Percentiles rank a stretch among this genome's conserved stretches.
These are phyloP conservation scores for Neurospora crassa DNA, from an alignment of 2,329 filamentous ascomycete genomes.

Conservation along the genomic window DNA sequence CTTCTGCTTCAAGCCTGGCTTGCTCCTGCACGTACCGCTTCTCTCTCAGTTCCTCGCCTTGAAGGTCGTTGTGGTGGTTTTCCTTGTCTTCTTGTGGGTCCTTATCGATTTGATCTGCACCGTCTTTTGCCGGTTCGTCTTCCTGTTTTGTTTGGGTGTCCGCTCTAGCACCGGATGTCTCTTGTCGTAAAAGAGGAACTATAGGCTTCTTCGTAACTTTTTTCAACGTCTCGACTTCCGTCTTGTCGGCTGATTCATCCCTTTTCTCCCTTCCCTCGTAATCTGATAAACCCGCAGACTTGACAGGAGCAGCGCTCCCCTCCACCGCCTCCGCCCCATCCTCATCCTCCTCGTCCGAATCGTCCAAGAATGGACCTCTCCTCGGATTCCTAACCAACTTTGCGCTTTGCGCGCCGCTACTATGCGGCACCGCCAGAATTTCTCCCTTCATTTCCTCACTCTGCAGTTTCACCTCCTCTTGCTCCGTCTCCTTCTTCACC, in stretches of 20 bases:
- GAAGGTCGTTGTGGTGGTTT: conserved; percentile 15
- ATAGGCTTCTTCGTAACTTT: neutral
- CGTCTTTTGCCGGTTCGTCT: neutral
- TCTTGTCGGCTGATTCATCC: neutral
- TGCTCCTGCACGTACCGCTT: conserved; percentile 70
- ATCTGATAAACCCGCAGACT: neutral
- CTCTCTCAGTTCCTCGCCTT: conserved; percentile 57
- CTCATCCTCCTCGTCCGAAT: conserved; percentile 25
- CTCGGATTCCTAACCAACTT: conserved; percentile 21
- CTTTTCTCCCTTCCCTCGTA: neutral
- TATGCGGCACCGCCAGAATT: conserved; percentile 2
- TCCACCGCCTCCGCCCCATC: neutral
- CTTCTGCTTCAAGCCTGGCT: conserved; percentile 52
- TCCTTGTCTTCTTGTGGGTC: neutral
- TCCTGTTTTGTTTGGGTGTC: neutral
- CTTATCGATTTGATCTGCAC: neutral
- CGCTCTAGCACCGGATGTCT: conserved; percentile 6
- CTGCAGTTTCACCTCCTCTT: neutral
- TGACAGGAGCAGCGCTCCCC: neutral
- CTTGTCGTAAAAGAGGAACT: conserved; percentile 4
- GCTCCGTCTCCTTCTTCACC: conserved; percentile 10
- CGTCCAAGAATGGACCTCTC: conserved; percentile 58
- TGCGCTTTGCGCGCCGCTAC: neutral
- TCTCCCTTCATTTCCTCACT: neutral
- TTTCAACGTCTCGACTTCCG: neutral